Conservation (phyloP, 139 green algal genomes). For the Parachlorella kessleri region DNA sequence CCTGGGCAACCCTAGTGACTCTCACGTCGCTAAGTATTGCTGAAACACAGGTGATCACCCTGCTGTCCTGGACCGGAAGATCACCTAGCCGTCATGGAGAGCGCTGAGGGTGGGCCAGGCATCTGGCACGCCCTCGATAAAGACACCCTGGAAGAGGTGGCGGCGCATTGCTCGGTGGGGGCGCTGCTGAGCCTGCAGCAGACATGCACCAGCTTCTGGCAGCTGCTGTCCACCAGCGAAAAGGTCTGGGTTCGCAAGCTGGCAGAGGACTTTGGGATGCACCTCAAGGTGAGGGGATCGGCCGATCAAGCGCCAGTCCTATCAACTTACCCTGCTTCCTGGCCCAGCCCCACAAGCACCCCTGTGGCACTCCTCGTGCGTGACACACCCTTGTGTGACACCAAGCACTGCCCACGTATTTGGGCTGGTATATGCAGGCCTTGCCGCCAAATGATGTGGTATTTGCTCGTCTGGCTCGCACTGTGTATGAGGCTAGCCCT, state of each 20-base stretch:
- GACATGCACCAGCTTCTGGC: not conserved
- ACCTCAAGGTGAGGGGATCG: constrained; percentile 15
- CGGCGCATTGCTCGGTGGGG: not conserved
- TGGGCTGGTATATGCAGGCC: not conserved
- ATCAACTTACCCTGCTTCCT: no score
- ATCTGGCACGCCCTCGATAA: not conserved
- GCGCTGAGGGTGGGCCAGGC: no score
- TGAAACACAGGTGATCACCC: no score
- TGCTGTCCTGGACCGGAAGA: no score
- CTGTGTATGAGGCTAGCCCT: constrained; percentile 5
- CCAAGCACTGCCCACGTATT: not conserved
- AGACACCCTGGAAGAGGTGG: constrained; percentile 24
- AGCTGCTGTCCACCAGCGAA: constrained; percentile 11
- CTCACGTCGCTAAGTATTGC: no score
- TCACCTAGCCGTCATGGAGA: no score
- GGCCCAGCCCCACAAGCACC: no score
- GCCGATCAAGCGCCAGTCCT: no score
- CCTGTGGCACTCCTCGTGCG: not conserved
- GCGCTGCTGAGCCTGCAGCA: constrained; percentile 17
- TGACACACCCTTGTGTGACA: no score
- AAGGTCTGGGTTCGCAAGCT: constrained; percentile 29
- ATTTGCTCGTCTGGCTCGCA: constrained; percentile 12
- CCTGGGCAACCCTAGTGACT: no score
- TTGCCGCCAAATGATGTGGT: not conserved
- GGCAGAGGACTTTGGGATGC: constrained; percentile 6